Evolutionary conservation across 208 protist genomes (phyloP).

Genomic region (Trypanosoma mega): DNA sequence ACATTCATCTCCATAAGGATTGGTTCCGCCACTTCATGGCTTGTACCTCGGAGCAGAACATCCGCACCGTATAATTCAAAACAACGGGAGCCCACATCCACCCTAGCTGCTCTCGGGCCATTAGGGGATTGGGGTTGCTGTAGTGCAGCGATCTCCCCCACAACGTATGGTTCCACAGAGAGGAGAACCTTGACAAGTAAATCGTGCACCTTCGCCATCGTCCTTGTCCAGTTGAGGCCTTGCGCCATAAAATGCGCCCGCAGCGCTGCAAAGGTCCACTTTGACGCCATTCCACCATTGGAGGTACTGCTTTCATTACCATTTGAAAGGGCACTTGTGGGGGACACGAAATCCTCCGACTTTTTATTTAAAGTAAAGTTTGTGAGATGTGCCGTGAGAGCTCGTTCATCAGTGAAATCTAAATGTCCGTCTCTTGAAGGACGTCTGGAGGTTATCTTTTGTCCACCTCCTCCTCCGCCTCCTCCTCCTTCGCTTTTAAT

Average conservation of each 20-base stretch:
- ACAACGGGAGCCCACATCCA: constrained; percentile 30
- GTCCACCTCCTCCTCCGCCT: no score
- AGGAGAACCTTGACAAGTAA: constrained; percentile 75
- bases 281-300: constrained; percentile 30
- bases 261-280: constrained; percentile 60
- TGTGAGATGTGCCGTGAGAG: constrained; percentile 77
- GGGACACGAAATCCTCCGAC: constrained; percentile 36
- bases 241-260: constrained; percentile 34
- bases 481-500: no score
- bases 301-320: constrained; percentile 21
- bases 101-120: neutral
- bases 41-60: constrained; percentile 46
- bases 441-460: no score
- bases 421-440: constrained; percentile 10
- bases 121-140: neutral
- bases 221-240: constrained; percentile 47
- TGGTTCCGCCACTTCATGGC: constrained; percentile 20
- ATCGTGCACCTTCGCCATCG: constrained; percentile 62
- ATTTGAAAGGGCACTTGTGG: constrained; percentile 3
- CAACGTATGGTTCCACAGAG: constrained; percentile 55
- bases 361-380: constrained; percentile 92
- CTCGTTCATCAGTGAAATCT: constrained; percentile 13
- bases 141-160: constrained; percentile 31
- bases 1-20: constrained; percentile 87
- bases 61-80: constrained; percentile 89